Evolutionary conservation across 805 yeast genomes (phyloP).

Genomic region (Metschnikowia reukaufii): DNA sequence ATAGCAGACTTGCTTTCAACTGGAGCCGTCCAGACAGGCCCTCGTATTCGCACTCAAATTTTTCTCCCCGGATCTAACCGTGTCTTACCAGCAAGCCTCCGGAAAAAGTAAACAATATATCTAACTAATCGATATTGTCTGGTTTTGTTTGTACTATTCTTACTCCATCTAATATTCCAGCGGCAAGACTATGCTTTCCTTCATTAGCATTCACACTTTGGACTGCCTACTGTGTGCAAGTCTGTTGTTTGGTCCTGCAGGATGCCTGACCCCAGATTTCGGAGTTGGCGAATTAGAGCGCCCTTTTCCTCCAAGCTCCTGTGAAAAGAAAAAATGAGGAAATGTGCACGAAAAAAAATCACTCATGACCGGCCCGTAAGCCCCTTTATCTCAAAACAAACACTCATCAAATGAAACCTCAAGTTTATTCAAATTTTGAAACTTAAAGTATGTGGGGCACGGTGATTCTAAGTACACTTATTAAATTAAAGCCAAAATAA

Average conservation of each 20-base stretch:
- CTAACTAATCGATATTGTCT: not conserved
- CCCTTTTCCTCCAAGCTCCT: conserved; percentile 13
- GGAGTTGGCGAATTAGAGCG: conserved; percentile 24
- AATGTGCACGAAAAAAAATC: not conserved
- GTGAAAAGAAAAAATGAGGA: conserved; percentile 2
- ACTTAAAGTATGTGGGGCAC: not conserved
- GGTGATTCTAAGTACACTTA: too few species aligned
- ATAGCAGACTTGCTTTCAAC: conserved; percentile 2
- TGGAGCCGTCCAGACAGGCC: conserved; percentile 6
- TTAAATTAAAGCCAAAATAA: not conserved
- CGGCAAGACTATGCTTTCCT: not conserved
- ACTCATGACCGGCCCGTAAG: conserved; percentile 4
- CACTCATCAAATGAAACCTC: not conserved
- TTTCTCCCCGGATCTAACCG: conserved; percentile 12
- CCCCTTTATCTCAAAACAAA: not conserved
- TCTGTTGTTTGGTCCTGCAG: conserved; percentile 14
- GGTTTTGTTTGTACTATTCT: not conserved
- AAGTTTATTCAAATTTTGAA: not conserved
- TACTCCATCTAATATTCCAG: not conserved
- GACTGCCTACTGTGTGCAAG: conserved; percentile 5
- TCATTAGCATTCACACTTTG: not conserved
- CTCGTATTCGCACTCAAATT: conserved; percentile 12
- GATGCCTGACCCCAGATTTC: conserved; percentile 24
- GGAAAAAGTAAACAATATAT: not conserved
- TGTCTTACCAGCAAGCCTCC: not conserved